Percentiles rank a stretch among this genome's conserved stretches.
phyloP scores from a whole-genome alignment of 306 rosid species.

The Alnus glutinosa region DNA sequence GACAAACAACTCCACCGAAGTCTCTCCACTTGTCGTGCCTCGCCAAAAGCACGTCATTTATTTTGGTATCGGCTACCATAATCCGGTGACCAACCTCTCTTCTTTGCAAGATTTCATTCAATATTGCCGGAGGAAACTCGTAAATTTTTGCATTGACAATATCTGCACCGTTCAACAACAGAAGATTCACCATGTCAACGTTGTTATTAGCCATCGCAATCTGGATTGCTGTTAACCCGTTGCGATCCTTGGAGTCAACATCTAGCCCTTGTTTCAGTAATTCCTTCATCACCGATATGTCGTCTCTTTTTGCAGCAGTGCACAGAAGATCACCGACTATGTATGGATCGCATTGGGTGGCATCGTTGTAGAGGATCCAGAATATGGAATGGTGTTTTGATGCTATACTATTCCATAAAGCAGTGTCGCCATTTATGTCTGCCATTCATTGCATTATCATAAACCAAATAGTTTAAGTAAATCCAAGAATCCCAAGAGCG shows the following conservation, averaged over 20 bases:
- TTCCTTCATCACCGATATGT: constrained; percentile 49
- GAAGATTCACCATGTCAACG: constrained; percentile 62
- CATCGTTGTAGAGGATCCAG: constrained; percentile 53
- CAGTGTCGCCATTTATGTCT: constrained; percentile 71
- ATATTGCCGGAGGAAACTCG: constrained; percentile 39
- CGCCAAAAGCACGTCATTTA: constrained; percentile 29
- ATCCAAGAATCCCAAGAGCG: not conserved
- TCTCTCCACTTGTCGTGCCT: constrained; percentile 31
- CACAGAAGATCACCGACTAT: constrained; percentile 60
- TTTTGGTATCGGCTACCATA: constrained; percentile 37
- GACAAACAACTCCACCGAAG: constrained; percentile 30
- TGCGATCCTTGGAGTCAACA: constrained; percentile 53
- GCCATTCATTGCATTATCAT: constrained; percentile 28
- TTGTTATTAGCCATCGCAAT: constrained; percentile 57
- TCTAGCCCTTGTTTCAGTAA: constrained; percentile 63
- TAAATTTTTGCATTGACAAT: constrained; percentile 15
- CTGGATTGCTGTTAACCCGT: constrained; percentile 50
- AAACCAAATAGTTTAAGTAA: constrained; percentile 7
- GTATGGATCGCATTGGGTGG: constrained; percentile 51
- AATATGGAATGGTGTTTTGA: constrained; percentile 66
- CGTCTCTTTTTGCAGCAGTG: constrained; percentile 59
- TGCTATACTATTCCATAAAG: constrained; percentile 74
- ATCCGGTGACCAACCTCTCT: constrained; percentile 63
- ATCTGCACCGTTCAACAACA: constrained; percentile 60
- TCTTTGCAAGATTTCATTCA: constrained; percentile 49